Base-by-base conservation (phyloP, 2,329 filamentous ascomycete genomes). In the Cryphonectria parasitica region DNA sequence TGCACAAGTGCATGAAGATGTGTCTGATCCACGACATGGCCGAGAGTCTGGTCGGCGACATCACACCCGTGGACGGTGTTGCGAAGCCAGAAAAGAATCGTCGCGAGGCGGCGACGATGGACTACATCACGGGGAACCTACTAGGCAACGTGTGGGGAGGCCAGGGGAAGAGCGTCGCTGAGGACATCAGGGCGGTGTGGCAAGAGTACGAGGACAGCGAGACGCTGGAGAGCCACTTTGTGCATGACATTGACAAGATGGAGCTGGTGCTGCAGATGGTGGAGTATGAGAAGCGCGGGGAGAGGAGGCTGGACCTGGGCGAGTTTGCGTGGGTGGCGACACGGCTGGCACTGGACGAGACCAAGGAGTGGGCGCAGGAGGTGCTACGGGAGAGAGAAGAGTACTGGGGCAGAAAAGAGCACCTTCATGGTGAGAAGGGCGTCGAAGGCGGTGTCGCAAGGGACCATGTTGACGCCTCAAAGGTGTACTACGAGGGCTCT, bases 1-100 rank as follows among this genome's bases (percentile, higher is more conserved):
- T 97, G 54, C 82, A 87, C 36, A 91, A 90, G 75, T 99, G 96
- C 85, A 95, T 94, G 76, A 93, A 93, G 82, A 98, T 99, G 95
- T 95, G 94, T 36, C 87, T 99, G 45, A 85, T 99, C 61, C 96
- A 99, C 84, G 96, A 99, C 83, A 98, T 99, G 94, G 96, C 96
- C 15, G 96, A 99, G 81, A 87, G 92, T 5, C 85, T 99, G 0
- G 96, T 99, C 22, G 96, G 96, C 70, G 96, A 99, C 83, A 98
- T 99, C 79, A 99, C 96, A 0, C 96, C 96, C 0, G 91, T 96
- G 4, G 96, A 99, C 78, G 89, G 90, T 25, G 89, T 99, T 0
- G 80, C 89, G 68, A 99, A 98, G 82, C 81, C 86, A 2, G 96
- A 99, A 82, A 99, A 99, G 87, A 92, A 86, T 79, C 88, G 95